Evolutionary conservation across 768 basidiomycete species (phyloP), one percentile per base, ranked within the genome.

Genomic region (Zangia roseola): DNA sequence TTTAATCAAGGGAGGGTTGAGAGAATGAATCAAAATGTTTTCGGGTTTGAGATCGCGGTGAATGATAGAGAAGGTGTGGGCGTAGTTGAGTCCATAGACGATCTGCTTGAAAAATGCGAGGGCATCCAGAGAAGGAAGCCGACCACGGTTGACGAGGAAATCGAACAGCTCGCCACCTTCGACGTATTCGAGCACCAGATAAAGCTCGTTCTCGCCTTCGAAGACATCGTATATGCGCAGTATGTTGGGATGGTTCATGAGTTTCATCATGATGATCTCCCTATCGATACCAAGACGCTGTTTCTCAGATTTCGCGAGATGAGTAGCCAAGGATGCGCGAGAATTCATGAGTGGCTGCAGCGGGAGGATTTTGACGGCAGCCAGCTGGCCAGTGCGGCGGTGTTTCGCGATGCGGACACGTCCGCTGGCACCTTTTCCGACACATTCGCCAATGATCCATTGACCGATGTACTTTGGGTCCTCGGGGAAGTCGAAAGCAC

Each of bases 201-300:
- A 97, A 35, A 97, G 84, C 57, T 95, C 91, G 61, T 80, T 85
- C 35, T 89, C 84, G 63, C 91, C 89, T 71, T 97, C 93, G 69
- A 89, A 97, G 45, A 97, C 94, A 63, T 98, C 94, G 69, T 91
- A 94, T 34, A 98, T 86, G 53, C 88, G 84, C 75, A 97, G 82
- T 59, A 98, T 92, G 70, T 97, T 97, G 2, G 93, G 94, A 64
- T 98, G 94, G 62, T 94, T 91, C 85, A 98, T 94, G 59, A 97
- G 86, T 69, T 97, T 98, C 94, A 98, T 95, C 85, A 97, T 94
- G 47, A 90, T 91, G 52, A 98, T 95, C 69, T 98, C 94, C 54
- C 91, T 75, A 66, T 97, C 93, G 51, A 97, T 87, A 4, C 90
- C 88, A 40, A 94, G 79, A 50, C 87, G 81, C 54, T 86, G 83